These are phyloP conservation scores for Ceratocystis cubensis DNA, from an alignment of 2,329 filamentous ascomycete genomes.

Conservation along the genomic window DNA sequence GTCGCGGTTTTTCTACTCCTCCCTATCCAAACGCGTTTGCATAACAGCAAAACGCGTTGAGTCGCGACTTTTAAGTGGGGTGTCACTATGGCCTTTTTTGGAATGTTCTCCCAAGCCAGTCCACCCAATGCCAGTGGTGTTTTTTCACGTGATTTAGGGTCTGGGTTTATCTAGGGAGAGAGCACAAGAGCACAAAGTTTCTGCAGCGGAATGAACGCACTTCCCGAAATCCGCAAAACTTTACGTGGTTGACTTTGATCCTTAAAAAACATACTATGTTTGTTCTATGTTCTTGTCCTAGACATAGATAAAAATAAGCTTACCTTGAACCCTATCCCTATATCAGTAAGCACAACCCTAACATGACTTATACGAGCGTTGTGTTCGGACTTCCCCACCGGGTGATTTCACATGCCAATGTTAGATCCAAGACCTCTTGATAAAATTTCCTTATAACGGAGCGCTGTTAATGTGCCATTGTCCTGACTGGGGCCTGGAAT, in stretches of 20 bases:
- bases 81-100: slow-evolving; percentile 15
- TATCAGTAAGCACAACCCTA: background rate
- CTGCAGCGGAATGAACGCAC: too few species aligned
- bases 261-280: too few species aligned
- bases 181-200: too few species aligned
- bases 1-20: background rate
- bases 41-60: background rate
- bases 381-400: background rate
- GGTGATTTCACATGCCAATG: background rate
- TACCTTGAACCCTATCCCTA: background rate
- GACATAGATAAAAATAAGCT: background rate
- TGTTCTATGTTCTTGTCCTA: too few species aligned
- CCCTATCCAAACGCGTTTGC: background rate
- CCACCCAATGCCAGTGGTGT: too few species aligned
- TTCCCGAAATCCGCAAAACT: too few species aligned
- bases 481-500: background rate
- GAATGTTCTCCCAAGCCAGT: background rate
- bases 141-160: background rate
- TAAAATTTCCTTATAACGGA: too few species aligned
- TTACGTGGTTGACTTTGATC: too few species aligned
- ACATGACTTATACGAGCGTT: background rate
- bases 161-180: background rate
- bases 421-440: background rate
- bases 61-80: slow-evolving; percentile 10
- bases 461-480: background rate